Conservation (phyloP, 2,329 filamentous ascomycete species). For the Fusarium siculi region DNA sequence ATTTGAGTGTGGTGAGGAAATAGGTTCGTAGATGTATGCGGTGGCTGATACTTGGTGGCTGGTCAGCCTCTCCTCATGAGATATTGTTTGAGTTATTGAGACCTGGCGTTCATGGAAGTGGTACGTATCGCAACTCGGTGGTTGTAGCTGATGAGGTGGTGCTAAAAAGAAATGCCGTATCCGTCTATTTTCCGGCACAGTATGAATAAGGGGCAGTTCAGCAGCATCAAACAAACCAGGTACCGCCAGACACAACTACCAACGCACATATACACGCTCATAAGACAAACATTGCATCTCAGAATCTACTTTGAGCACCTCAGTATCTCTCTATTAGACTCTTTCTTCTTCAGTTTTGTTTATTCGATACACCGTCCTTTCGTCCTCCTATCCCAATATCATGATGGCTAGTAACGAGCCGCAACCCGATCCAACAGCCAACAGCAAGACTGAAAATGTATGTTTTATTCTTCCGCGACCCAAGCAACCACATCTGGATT, state of each 20-base stretch:
- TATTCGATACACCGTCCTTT: background rate
- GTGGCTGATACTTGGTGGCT: background rate
- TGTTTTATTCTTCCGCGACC: conserved; percentile 31
- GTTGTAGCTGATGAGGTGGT: conserved; percentile 4
- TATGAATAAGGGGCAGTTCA: conserved; percentile 32
- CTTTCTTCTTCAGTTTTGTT: background rate
- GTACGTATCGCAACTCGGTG: conserved; percentile 35
- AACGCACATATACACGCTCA: conserved; percentile 2
- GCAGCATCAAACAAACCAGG: conserved; percentile 20
- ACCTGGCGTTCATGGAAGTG: background rate
- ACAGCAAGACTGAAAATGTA: conserved; percentile 50
- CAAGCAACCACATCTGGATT: background rate
- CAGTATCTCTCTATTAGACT: background rate
- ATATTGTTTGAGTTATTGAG: conserved; percentile 12
- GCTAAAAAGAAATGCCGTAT: conserved; percentile 35
- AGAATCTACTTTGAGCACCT: background rate
- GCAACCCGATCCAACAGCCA: conserved; percentile 44
- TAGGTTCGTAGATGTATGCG: background rate
- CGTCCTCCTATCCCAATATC: background rate
- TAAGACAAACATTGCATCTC: background rate
- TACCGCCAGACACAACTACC: background rate
- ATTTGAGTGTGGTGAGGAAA: background rate
- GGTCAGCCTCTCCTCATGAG: background rate
- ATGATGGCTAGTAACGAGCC: conserved; percentile 54
- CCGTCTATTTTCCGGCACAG: conserved; percentile 33